phyloP scores from a whole-genome alignment of 257 asterid species.

The Pogostemon cablin region DNA sequence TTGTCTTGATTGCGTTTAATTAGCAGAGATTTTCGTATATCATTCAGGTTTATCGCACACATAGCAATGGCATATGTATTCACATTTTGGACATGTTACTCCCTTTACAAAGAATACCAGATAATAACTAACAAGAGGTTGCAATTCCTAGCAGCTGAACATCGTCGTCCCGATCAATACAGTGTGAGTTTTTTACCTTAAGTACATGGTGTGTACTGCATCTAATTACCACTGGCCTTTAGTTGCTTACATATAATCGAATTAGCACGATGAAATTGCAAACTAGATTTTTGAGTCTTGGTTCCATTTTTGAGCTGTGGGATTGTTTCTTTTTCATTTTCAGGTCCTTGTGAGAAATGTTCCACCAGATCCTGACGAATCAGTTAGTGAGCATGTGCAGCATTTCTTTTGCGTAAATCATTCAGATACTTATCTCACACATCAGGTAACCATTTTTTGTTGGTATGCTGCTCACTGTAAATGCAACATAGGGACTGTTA shows the following conservation, averaged over 20 bases:
- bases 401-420: slow-evolving; percentile 96
- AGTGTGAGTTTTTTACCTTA: slow-evolving; percentile 57
- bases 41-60: slow-evolving; percentile 82
- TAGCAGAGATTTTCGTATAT: slow-evolving; percentile 4
- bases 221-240: slow-evolving; percentile 18
- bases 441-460: slow-evolving; percentile 54
- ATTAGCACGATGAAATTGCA: not conserved
- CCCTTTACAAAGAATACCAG: slow-evolving; percentile 78
- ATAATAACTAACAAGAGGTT: slow-evolving; percentile 69
- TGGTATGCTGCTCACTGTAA: slow-evolving; percentile 12
- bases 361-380: slow-evolving; percentile 93
- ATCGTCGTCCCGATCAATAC: slow-evolving; percentile 86
- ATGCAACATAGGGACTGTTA: not conserved
- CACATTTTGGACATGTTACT: slow-evolving; percentile 84
- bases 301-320: not conserved
- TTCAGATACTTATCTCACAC: slow-evolving; percentile 76
- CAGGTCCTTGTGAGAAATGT: slow-evolving; percentile 97
- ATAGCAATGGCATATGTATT: slow-evolving; percentile 73
- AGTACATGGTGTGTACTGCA: not conserved
- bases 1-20: slow-evolving; percentile 4
- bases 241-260: no score
- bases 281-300: not conserved
- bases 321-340: slow-evolving; percentile 24
- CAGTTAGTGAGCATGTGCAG: slow-evolving; percentile 88
- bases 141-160: slow-evolving; percentile 83